Evolutionary conservation across 768 basidiomycete species (phyloP), one percentile per base, ranked within the genome.

Genomic region (Mycena crocata): DNA sequence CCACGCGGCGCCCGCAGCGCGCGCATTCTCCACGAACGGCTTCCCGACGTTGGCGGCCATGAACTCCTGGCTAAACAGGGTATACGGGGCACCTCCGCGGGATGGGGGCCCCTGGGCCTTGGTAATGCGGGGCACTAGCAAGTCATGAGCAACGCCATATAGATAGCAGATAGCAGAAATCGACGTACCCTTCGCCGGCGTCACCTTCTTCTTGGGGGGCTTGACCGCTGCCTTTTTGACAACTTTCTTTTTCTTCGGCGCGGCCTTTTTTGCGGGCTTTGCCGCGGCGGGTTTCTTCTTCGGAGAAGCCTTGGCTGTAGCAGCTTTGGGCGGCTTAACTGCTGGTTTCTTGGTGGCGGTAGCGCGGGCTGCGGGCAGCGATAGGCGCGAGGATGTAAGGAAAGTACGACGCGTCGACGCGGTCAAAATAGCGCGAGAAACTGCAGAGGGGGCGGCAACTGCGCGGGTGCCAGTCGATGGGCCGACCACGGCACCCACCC

Each of bases 381-480:
- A 5, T 31, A 63, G 62, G 26, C 52, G 62, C 51, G 62, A 9
- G 42, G 51, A 55, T 32, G 52, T 45, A n/a, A 56, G 5, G 30
- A 63, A 63, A 9, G 50, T 63, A n/a, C 62, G 62, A 63, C 62
- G 62, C 60, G 60, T 62, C 21, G 60, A 5, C 5, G 37, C 14
- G 19, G 28, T 30, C 24, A 62, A n/a, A 34, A 54, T 19, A 28
- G 30, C 49, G 51, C 60, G 60, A 9, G 60, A 51, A 8, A 56
- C 14, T 35, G 39, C 37, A 28, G 35, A 10, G 15, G 55, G 17
- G 17, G 55, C 37, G 9, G 23, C 31, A 3, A 39, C 5, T 7
- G 23, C 17, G 35, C 35, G 37, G 13, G 1, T 9, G 2, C 8
- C 45, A 24, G 57, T 32, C 31, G 26, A 0, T 4, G 46, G 58